Evolutionary conservation across 306 rosid species (phyloP), one percentile per base, ranked within the genome.

Genomic region (Rosa lucieae): DNA sequence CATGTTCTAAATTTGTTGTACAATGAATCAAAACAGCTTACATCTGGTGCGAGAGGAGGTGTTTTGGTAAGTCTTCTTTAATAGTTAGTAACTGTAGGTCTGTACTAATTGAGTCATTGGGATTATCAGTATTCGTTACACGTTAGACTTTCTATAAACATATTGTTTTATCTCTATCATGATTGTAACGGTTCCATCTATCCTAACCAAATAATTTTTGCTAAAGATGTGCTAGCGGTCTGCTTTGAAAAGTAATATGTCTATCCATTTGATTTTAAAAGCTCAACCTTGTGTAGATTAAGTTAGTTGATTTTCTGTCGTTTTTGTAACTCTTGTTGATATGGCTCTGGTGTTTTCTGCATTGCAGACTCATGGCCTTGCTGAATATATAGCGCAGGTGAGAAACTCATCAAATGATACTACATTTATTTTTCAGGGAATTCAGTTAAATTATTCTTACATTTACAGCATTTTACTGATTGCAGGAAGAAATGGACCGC

Each of bases 381-480:
- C 99, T 1, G 99, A 95, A 82, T 95, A 95, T 87, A 95, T 95
- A 81, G 99, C 99, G 77, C 96, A 90, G 99, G 99, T 95, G 89
- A 87, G 96, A 79, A 80, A 73, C 63, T 70, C 42, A 80, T 7
- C 29, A 29, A 15, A 76, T 76, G 37, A 72, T 77, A 37, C 63
- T 32, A 72, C 70, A 20, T 65, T 78, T 40, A 43, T 55, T 66
- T 49, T 26, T 67, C 63, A 48, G 35, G 67, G 70, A 67, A 66
- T 78, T 68, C 26, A 62, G 61, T 77, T 74, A 72, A 66, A 63
- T 77, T 32, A 35, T 77, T 70, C 69, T 77, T 35, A 46, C 42
- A 15, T 68, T 49, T 80, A 83, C 62, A 61, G 18, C 53, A 21
- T 73, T 68, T 81, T 85, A 42, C 55, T 87, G 71, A 78, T 82